These are phyloP conservation scores for Exophiala spinifera DNA, from an alignment of 2,329 filamentous ascomycete genomes.

Conservation along the genomic window DNA sequence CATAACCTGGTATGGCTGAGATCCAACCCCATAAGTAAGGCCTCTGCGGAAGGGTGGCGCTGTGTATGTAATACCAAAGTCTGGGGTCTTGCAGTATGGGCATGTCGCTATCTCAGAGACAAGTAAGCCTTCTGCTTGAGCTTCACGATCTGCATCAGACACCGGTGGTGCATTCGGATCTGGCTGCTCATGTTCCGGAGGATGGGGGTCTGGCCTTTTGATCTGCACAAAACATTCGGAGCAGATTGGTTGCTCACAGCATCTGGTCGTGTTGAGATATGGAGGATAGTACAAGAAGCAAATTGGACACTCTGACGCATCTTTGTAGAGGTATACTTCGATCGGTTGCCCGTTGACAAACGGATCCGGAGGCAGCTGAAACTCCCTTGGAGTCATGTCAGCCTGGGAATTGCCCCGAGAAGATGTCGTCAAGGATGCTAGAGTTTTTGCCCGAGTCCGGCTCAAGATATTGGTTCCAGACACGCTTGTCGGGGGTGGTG, in stretches of 20 bases:
- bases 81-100: slow-evolving; percentile 90
- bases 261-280: slow-evolving; percentile 88
- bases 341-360: slow-evolving; percentile 92
- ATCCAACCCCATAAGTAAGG: slow-evolving; percentile 61
- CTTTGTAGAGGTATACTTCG: slow-evolving; percentile 91
- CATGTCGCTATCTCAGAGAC: slow-evolving; percentile 90
- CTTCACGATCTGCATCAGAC: slow-evolving; percentile 36
- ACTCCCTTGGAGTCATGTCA: slow-evolving; percentile 72
- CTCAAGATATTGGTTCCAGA: slow-evolving; percentile 57
- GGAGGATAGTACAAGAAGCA: slow-evolving; percentile 96
- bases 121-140: slow-evolving; percentile 58
- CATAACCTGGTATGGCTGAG: slow-evolving; percentile 50
- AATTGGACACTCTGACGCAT: slow-evolving; percentile 86
- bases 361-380: slow-evolving; percentile 75
- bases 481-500: slow-evolving; percentile 51
- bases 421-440: slow-evolving; percentile 76
- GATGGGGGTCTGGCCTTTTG: slow-evolving; percentile 86
- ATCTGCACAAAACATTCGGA: slow-evolving; percentile 99
- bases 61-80: slow-evolving; percentile 95
- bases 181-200: slow-evolving; percentile 68
- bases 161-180: slow-evolving; percentile 40
- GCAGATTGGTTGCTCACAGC: slow-evolving; percentile 94
- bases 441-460: slow-evolving; percentile 80
- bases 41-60: slow-evolving; percentile 85
- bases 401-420: slow-evolving; percentile 69